Evolutionary conservation across 2,329 filamentous ascomycete species (phyloP).

Genomic region (Pezicula radicicola): DNA sequence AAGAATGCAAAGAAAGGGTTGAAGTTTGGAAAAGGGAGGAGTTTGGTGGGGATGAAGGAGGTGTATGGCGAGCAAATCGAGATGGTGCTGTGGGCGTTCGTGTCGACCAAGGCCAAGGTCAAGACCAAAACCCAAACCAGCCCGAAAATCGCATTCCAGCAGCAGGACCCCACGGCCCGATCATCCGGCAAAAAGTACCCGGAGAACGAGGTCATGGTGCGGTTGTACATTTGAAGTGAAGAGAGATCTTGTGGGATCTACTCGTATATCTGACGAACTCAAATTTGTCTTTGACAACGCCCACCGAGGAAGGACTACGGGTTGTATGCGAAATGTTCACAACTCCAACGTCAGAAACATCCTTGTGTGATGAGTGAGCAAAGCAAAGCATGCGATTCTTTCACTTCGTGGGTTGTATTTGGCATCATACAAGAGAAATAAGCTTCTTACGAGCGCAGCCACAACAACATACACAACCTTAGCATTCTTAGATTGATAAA

Average conservation of each 20-base stretch:
- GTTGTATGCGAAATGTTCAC: no score
- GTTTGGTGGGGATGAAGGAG: slow-evolving; percentile 72
- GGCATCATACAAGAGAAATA: no score
- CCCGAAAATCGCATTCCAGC: not conserved
- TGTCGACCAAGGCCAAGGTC: slow-evolving; percentile 10
- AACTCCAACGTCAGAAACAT: no score
- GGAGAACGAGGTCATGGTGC: slow-evolving; percentile 26
- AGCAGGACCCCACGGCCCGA: slow-evolving; percentile 17
- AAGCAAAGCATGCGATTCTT: no score
- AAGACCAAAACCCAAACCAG: slow-evolving; percentile 1
- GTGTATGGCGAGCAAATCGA: slow-evolving; percentile 83
- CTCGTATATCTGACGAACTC: not conserved
- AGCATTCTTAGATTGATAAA: no score
- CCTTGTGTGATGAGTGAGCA: no score
- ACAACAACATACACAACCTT: no score
- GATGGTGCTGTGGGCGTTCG: slow-evolving; percentile 52
- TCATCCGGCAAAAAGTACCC: slow-evolving; percentile 14
- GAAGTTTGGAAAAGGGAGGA: slow-evolving; percentile 96
- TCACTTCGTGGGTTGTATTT: no score
- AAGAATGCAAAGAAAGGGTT: slow-evolving; percentile 80
- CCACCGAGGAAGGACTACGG: no score
- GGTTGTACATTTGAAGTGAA: slow-evolving; percentile 14
- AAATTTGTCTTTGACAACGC: no score
- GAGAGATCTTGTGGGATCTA: not conserved
- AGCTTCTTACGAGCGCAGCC: no score